phyloP scores from a whole-genome alignment of 2,329 filamentous ascomycete species.

The Ophiostoma himal-ulmi region DNA sequence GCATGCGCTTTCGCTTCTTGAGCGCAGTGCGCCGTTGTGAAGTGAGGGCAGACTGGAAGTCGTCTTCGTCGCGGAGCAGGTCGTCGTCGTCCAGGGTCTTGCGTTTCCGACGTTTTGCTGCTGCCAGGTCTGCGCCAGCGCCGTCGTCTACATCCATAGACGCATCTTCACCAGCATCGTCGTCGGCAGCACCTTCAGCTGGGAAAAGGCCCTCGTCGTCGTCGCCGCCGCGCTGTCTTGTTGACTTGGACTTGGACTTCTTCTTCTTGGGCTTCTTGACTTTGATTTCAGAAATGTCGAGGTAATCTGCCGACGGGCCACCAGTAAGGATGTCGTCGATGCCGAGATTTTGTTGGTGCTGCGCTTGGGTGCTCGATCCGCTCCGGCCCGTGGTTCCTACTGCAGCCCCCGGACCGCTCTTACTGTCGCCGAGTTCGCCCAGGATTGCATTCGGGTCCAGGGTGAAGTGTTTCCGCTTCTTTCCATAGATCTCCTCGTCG shows the following conservation, averaged over 20 bases:
- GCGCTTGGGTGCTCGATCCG: not conserved
- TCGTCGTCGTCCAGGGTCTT: slow-evolving; percentile 67
- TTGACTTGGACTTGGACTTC: slow-evolving; percentile 65
- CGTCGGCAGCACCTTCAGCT: slow-evolving; percentile 20
- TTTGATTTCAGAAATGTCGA: slow-evolving; percentile 80
- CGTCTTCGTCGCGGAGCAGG: slow-evolving; percentile 65
- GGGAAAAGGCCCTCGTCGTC: slow-evolving; percentile 55
- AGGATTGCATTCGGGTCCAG: slow-evolving; percentile 71
- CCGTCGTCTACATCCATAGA: slow-evolving; percentile 34
- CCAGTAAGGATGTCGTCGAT: slow-evolving; percentile 64
- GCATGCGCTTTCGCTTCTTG: slow-evolving; percentile 83
- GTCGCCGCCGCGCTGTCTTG: slow-evolving; percentile 58
- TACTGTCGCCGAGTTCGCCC: slow-evolving; percentile 52
- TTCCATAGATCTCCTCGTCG: slow-evolving; percentile 89
- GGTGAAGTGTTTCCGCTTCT: slow-evolving; percentile 82
- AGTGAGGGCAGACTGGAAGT: slow-evolving; percentile 79
- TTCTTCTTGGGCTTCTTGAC: slow-evolving; percentile 93
- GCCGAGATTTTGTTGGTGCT: slow-evolving; percentile 35
- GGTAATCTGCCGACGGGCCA: slow-evolving; percentile 73
- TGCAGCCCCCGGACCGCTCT: not conserved
- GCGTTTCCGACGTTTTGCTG: slow-evolving; percentile 51
- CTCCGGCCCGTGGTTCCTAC: not conserved
- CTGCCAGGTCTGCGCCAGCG: slow-evolving; percentile 27
- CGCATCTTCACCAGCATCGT: slow-evolving; percentile 23
- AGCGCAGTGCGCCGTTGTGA: slow-evolving; percentile 75